These are phyloP conservation scores for Fusarium tanahbumbuense DNA, from an alignment of 2,329 filamentous ascomycete species.

Conservation along the genomic window DNA sequence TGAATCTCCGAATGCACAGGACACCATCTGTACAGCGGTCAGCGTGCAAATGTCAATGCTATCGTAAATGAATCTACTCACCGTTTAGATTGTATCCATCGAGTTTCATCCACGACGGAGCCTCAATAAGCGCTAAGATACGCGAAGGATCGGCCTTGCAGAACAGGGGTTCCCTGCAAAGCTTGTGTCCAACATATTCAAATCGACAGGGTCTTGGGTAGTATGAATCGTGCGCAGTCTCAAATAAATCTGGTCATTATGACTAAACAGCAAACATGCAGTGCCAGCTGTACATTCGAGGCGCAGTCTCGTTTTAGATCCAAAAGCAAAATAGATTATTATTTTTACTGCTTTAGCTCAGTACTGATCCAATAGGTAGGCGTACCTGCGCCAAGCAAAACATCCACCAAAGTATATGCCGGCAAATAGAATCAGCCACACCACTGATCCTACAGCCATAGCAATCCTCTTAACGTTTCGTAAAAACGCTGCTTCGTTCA, in stretches of 20 bases:
- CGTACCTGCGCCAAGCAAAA: slow-evolving; percentile 2
- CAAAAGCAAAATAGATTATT: background rate
- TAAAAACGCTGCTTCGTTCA: slow-evolving; percentile 38
- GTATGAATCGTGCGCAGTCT: background rate
- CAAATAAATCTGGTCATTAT: background rate
- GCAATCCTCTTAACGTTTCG: slow-evolving; percentile 34
- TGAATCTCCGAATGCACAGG: background rate
- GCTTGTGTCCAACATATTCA: background rate
- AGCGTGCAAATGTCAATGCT: background rate
- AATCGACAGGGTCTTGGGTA: background rate
- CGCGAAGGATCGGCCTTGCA: slow-evolving; percentile 1
- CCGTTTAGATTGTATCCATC: background rate
- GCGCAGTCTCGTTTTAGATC: background rate
- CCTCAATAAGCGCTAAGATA: background rate
- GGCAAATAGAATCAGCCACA: slow-evolving; percentile 26
- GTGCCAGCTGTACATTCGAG: background rate
- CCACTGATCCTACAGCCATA: slow-evolving; percentile 35
- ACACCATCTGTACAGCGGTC: background rate
- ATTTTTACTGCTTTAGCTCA: background rate
- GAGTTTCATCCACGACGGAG: background rate
- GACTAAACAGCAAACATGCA: background rate
- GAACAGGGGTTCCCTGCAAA: background rate
- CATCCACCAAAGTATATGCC: slow-evolving; percentile 9
- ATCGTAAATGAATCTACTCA: background rate
- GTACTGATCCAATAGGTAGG: background rate